Conservation (phyloP, 257 asterid species). For the Ilex aquifolium region DNA sequence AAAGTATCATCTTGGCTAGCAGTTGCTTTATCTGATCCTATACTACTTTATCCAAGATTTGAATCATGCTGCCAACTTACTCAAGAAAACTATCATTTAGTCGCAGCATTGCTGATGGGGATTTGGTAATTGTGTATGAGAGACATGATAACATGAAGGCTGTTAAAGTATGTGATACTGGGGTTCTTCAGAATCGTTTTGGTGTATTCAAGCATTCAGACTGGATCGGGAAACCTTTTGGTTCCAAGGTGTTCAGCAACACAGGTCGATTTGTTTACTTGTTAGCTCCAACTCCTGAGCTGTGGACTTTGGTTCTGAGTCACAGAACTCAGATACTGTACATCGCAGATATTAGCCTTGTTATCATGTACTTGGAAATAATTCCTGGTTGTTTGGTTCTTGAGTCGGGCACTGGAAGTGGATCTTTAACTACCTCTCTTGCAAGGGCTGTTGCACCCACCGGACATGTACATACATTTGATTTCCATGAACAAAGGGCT, state of each 20-base stretch:
- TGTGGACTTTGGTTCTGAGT: constrained; percentile 92
- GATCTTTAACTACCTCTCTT: constrained; percentile 81
- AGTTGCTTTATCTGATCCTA: neutral
- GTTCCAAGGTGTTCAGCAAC: constrained; percentile 73
- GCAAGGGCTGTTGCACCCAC: constrained; percentile 83
- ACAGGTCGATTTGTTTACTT: constrained; percentile 79
- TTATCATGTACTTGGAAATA: constrained; percentile 77
- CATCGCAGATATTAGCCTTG: constrained; percentile 91
- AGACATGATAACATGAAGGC: constrained; percentile 79
- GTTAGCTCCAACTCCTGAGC: constrained; percentile 91
- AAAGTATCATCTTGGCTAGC: too few species aligned
- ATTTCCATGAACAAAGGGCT: constrained; percentile 96
- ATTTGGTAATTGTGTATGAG: constrained; percentile 79
- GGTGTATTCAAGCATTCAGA: constrained; percentile 84
- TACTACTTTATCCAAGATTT: neutral
- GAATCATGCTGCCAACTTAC: constrained; percentile 44
- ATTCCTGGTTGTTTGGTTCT: constrained; percentile 91
- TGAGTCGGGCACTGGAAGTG: constrained; percentile 98
- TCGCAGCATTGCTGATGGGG: constrained; percentile 58
- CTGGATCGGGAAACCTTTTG: constrained; percentile 89
- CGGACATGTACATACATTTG: constrained; percentile 87
- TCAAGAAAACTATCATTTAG: constrained; percentile 47
- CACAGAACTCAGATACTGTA: constrained; percentile 96
- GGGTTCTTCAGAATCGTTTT: constrained; percentile 74
- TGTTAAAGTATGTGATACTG: constrained; percentile 50